phyloP scores from a whole-genome alignment of 2,329 filamentous ascomycete genomes.

The Ramularia endophylla region DNA sequence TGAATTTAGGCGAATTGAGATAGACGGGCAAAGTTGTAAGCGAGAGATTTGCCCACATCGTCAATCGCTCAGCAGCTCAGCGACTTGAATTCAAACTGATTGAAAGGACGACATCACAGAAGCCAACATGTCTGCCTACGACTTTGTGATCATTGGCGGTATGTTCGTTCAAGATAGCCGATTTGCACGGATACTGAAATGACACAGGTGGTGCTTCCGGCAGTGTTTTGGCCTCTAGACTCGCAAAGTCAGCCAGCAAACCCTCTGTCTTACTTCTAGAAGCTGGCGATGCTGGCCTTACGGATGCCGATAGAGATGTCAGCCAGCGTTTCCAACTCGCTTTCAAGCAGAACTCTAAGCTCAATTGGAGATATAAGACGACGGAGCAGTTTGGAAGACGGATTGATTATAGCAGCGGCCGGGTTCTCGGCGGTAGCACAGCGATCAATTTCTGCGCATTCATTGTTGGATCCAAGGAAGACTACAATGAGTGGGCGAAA shows the following conservation, averaged over 20 bases:
- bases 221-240: constrained; percentile 48
- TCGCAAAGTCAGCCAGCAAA: constrained; percentile 42
- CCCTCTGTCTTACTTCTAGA: constrained; percentile 57
- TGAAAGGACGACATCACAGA: no score
- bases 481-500: constrained; percentile 57
- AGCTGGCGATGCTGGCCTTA: constrained; percentile 49
- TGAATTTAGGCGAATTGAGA: no score
- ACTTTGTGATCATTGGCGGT: constrained; percentile 41
- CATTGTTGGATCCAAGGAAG: constrained; percentile 51
- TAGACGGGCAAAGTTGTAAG: no score
- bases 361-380: constrained; percentile 48
- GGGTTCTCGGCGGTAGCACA: constrained; percentile 42
- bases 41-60: no score
- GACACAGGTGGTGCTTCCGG: constrained; percentile 59
- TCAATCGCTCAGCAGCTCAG: no score
- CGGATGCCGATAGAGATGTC: constrained; percentile 43
- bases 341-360: constrained; percentile 34
- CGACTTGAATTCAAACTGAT: no score
- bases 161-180: constrained; percentile 8
- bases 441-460: constrained; percentile 44
- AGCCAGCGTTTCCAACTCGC: constrained; percentile 53
- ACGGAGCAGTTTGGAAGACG: constrained; percentile 36
- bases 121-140: constrained; percentile 12
- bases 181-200: no score
- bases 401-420: constrained; percentile 40